Evolutionary conservation across 2,329 filamentous ascomycete species (phyloP).

Genomic region (Metarhizium sp.): DNA sequence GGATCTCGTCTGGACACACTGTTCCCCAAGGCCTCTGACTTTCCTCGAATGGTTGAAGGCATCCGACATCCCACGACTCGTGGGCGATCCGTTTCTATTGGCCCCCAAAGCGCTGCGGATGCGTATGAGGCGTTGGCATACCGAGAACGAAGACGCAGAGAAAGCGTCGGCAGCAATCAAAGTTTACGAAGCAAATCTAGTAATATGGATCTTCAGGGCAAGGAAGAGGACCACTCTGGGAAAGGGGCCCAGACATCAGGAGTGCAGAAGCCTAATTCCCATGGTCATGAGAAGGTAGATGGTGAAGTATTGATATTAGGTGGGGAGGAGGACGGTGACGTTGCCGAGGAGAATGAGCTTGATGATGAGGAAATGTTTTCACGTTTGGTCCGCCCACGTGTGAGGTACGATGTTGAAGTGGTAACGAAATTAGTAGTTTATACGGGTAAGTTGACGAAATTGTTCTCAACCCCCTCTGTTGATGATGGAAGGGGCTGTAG

Average conservation of each 20-base stretch:
- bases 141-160: slow-evolving; percentile 54
- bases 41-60: slow-evolving; percentile 71
- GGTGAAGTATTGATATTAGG: slow-evolving; percentile 42
- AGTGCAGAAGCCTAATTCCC: slow-evolving; percentile 39
- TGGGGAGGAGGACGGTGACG: slow-evolving; percentile 2
- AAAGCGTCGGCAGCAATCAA: slow-evolving; percentile 45
- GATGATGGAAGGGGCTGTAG: neutral
- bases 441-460: slow-evolving; percentile 51
- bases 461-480: neutral
- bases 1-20: slow-evolving; percentile 70
- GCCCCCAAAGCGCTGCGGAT: slow-evolving; percentile 91
- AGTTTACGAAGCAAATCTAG: slow-evolving; percentile 35
- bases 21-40: slow-evolving; percentile 79
- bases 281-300: slow-evolving; percentile 66
- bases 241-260: slow-evolving; percentile 32
- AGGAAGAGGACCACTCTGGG: slow-evolving; percentile 28
- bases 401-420: slow-evolving; percentile 96
- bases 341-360: slow-evolving; percentile 35
- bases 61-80: slow-evolving; percentile 65
- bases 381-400: slow-evolving; percentile 72
- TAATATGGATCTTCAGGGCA: slow-evolving; percentile 29
- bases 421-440: slow-evolving; percentile 96
- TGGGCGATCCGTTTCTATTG: slow-evolving; percentile 76
- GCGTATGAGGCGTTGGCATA: slow-evolving; percentile 94
- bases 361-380: slow-evolving; percentile 77